Conservation (phyloP, 441 rosid genomes). For the Manihot esculenta region DNA sequence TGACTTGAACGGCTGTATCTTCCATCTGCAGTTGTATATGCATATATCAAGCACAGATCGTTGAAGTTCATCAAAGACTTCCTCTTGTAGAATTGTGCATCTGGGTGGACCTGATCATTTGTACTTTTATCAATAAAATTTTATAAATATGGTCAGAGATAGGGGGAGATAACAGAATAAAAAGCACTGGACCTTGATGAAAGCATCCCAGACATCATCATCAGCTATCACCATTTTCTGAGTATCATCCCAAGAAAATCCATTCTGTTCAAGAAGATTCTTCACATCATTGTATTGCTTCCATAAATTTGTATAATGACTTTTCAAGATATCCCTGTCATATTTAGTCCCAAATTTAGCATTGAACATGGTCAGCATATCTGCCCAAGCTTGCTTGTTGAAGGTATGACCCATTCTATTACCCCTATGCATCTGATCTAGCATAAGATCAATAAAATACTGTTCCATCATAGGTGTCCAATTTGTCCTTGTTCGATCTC, state of each 20-base stretch:
- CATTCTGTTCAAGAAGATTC: conserved; percentile 50
- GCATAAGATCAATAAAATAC: conserved; percentile 52
- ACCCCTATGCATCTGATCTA: conserved; percentile 51
- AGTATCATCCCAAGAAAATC: conserved; percentile 54
- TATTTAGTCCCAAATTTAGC: conserved; percentile 45
- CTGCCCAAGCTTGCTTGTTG: conserved; percentile 59
- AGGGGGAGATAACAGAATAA: not conserved
- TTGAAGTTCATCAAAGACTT: conserved; percentile 45
- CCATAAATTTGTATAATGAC: conserved; percentile 49
- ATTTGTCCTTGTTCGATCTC: conserved; percentile 36
- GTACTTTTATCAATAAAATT: conserved; percentile 15
- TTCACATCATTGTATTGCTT: conserved; percentile 55
- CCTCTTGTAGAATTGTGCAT: conserved; percentile 41
- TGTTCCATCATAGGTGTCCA: conserved; percentile 52
- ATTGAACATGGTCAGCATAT: conserved; percentile 45
- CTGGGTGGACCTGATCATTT: conserved; percentile 52
- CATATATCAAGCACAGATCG: conserved; percentile 58
- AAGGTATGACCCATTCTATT: conserved; percentile 63
- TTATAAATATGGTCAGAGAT: not conserved
- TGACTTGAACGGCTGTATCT: conserved; percentile 68
- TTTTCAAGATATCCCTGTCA: conserved; percentile 48
- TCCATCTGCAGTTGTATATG: conserved; percentile 64
- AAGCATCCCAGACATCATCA: conserved; percentile 39
- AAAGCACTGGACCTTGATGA: conserved; percentile 39
- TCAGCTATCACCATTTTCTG: conserved; percentile 47